A percentile compares a stretch with the other conserved stretches of the same genome.
phyloP scores from a whole-genome alignment of 768 basidiomycete genomes.

The Auricularia cornea region DNA sequence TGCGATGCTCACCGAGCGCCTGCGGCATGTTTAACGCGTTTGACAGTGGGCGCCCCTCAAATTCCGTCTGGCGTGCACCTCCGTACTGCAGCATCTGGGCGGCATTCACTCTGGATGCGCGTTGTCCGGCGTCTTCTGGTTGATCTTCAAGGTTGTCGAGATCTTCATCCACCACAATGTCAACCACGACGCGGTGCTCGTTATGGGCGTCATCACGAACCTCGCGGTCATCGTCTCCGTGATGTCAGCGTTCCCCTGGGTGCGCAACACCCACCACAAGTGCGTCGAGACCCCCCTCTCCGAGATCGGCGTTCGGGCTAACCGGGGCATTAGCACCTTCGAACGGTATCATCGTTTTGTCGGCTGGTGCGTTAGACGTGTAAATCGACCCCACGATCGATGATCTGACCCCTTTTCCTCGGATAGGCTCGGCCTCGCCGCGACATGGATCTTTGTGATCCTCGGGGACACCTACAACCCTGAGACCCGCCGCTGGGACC shows the following conservation, averaged over 20 bases:
- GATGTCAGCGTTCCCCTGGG: conserved; percentile 34
- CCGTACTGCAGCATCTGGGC: conserved; percentile 31
- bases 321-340: conserved; percentile 24
- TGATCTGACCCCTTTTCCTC: conserved; percentile 9
- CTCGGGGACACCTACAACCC: conserved; percentile 32
- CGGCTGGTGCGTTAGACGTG: conserved; percentile 24
- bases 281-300: conserved; percentile 19
- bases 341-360: conserved; percentile 37
- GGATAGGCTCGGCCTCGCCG: conserved; percentile 17
- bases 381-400: conserved; percentile 8
- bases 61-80: conserved; percentile 32
- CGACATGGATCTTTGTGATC: conserved; percentile 35
- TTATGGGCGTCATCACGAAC: conserved; percentile 32
- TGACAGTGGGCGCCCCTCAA: conserved; percentile 33
- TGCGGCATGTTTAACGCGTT: neutral
- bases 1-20: neutral
- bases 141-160: conserved; percentile 27
- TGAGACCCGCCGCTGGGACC: conserved; percentile 27
- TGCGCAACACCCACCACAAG: conserved; percentile 37
- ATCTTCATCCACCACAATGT: conserved; percentile 29
- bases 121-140: conserved; percentile 29
- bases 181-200: conserved; percentile 29
- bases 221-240: conserved; percentile 30
- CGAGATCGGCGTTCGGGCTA: neutral
- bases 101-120: conserved; percentile 40